Evolutionary conservation across 1,284 basidiomycete species (phyloP).

Genomic region (Ceratobasidium sp.): DNA sequence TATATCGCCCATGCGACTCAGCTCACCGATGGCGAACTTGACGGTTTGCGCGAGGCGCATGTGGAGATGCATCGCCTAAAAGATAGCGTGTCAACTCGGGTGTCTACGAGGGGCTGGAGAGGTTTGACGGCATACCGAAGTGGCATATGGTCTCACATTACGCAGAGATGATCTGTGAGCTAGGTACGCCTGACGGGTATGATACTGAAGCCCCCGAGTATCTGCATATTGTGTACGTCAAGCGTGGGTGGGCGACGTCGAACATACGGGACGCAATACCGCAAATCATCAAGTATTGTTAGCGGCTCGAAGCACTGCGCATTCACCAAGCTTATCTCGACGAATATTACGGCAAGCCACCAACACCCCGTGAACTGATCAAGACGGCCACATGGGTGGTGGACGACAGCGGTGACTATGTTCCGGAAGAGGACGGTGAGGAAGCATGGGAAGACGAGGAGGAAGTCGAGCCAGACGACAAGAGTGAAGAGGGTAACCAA

Average conservation of each 20-base stretch:
- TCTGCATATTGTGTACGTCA: slow-evolving; percentile 20
- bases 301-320: background rate
- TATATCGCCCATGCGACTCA: background rate
- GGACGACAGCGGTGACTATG: background rate
- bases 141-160: slow-evolving; percentile 37
- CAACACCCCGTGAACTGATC: background rate
- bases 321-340: slow-evolving; percentile 9
- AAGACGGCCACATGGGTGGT: background rate
- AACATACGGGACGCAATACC: background rate
- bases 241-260: background rate
- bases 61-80: background rate
- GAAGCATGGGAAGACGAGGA: too few relatives aligned
- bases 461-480: too few relatives aligned
- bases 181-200: slow-evolving; percentile 28
- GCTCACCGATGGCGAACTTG: background rate
- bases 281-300: background rate
- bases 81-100: background rate
- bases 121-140: slow-evolving; percentile 20
- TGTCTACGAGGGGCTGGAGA: background rate
- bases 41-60: background rate
- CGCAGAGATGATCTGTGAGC: background rate
- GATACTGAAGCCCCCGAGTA: slow-evolving; percentile 36
- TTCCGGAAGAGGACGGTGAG: background rate
- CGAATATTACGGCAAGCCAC: background rate
- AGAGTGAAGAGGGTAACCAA: too few relatives aligned